phyloP scores from a whole-genome alignment of 2,329 filamentous ascomycete species.

The Stagonosporopsis tanaceti region DNA sequence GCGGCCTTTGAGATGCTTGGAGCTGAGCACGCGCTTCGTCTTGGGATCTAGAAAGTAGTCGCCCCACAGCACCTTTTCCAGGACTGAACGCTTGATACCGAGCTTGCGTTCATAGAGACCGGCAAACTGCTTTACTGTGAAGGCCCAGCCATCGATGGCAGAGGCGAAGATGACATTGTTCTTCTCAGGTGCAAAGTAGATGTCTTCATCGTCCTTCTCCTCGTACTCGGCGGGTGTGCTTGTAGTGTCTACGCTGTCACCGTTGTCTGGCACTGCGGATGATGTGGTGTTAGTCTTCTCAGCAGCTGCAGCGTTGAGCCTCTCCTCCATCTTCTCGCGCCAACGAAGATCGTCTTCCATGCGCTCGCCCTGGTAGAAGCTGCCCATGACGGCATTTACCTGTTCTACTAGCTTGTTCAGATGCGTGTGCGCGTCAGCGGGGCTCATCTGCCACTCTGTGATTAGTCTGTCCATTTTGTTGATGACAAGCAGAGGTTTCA shows the following conservation, averaged over 20 bases:
- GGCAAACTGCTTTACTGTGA: slow-evolving; percentile 94
- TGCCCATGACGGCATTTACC: slow-evolving; percentile 95
- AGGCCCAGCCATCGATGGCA: slow-evolving; percentile 98
- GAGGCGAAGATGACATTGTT: slow-evolving; percentile 99
- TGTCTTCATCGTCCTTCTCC: slow-evolving; percentile 92
- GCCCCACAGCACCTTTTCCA: slow-evolving; percentile 97
- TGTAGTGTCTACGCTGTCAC: slow-evolving; percentile 60
- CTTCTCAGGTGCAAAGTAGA: slow-evolving; percentile 97
- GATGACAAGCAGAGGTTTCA: slow-evolving; percentile 93
- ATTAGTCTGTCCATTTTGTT: slow-evolving; percentile 98
- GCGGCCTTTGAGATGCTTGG: slow-evolving; percentile 92
- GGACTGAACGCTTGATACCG: slow-evolving; percentile 83
- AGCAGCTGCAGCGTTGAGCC: slow-evolving; percentile 74
- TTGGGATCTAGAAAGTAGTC: slow-evolving; percentile 97
- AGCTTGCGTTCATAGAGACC: slow-evolving; percentile 95
- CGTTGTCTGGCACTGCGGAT: slow-evolving; percentile 59
- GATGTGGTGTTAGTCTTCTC: slow-evolving; percentile 66
- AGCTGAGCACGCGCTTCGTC: slow-evolving; percentile 88
- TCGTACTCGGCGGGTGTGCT: slow-evolving; percentile 71
- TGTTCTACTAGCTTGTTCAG: slow-evolving; percentile 90
- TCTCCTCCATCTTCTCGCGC: slow-evolving; percentile 91
- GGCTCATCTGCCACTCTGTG: slow-evolving; percentile 93
- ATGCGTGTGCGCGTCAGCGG: slow-evolving; percentile 87
- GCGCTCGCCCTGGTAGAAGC: slow-evolving; percentile 95
- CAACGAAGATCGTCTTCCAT: slow-evolving; percentile 99